A percentile compares a stretch with the other conserved stretches of the same genome.
Evolutionary conservation across 2,329 filamentous ascomycete species (phyloP).

Genomic region (Fusarium marasasianum): DNA sequence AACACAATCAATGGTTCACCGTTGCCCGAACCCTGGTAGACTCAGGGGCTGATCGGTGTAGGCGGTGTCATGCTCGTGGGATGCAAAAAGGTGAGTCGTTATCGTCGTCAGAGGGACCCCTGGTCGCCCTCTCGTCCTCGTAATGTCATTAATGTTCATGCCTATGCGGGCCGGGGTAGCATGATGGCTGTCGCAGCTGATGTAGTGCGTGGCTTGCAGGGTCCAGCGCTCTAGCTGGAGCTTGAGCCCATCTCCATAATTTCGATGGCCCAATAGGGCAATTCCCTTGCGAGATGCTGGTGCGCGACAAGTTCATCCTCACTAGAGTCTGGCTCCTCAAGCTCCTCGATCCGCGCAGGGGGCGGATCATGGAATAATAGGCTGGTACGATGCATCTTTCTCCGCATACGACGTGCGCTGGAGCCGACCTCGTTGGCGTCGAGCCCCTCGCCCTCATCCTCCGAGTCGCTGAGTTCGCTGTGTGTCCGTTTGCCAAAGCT

Average conservation of each 20-base stretch:
- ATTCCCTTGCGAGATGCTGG: conserved; percentile 56
- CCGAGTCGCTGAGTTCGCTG: conserved; percentile 63
- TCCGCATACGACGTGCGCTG: conserved; percentile 58
- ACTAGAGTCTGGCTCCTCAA: conserved; percentile 62
- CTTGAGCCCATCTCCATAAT: conserved; percentile 60
- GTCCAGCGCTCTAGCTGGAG: conserved; percentile 35
- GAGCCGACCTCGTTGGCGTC: conserved; percentile 57
- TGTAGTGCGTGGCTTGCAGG: conserved; percentile 14
- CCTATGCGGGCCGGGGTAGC: conserved; percentile 28
- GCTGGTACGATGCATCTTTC: conserved; percentile 58
- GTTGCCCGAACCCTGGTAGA: conserved; percentile 14
- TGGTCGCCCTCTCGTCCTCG: conserved; percentile 36
- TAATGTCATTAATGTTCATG: conserved; percentile 42
- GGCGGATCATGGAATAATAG: conserved; percentile 61
- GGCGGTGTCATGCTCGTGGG: conserved; percentile 35
- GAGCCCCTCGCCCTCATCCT: conserved; percentile 52
- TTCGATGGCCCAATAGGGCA: conserved; percentile 61
- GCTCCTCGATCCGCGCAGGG: conserved; percentile 61
- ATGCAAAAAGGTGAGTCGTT: conserved; percentile 38
- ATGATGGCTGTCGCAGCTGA: conserved; percentile 26
- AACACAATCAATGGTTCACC: conserved; percentile 22
- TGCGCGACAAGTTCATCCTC: conserved; percentile 55
- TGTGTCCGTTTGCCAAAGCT: conserved; percentile 65
- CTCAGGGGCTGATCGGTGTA: conserved; percentile 27
- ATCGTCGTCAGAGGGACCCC: conserved; percentile 41